Base-by-base conservation (phyloP, 768 basidiomycete species). In the Boletellus ananiceps region DNA sequence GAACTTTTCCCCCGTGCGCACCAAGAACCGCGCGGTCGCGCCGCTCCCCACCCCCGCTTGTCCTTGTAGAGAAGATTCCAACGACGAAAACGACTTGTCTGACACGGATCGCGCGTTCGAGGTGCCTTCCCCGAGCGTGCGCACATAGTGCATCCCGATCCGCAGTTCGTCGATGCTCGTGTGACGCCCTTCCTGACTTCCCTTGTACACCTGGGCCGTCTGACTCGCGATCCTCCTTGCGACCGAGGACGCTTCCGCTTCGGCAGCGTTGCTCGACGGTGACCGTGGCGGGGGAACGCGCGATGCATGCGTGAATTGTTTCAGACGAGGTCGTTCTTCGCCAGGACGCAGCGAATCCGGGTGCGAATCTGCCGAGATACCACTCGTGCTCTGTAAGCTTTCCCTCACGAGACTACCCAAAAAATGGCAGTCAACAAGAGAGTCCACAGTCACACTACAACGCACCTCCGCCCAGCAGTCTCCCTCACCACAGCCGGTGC, bases 111-210 rank as follows among this genome's bases (percentile, higher is more conserved):
- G 65, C 39, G 57, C 61, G 46, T 57, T 61, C 9, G 57, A 50
- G 31, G 19, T 19, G 19, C 85, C 81, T 32, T 74, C 82, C 18
- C 84, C 87, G 48, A 88, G 71, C 13, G 83, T 77, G 44, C 78
- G 79, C 34, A 88, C 82, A 57, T 87, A 88, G 56, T 81, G 82
- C 55, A 86, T 74, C 7, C 84, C 84, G 62, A 84, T 79, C 23
- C 74, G 72, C 21, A 89, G 74, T 44, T 86, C 87, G 61, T 88
- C 87, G 23, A 71, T 73, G 58, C 77, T 80, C 34, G 65, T 69
- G 23, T 55, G 64, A 51, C 70, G 58, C 55, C 71, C 47, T 64
- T 59, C 40, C 54, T 66, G 54, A 43, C 60, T 62, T 33, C 68
- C 67, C 46, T 73, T 69, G 51, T 76, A 76, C 18, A 87, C 80